Conservation (phyloP, 495 filamentous ascomycete species). For the Penicillium coprophilum region DNA sequence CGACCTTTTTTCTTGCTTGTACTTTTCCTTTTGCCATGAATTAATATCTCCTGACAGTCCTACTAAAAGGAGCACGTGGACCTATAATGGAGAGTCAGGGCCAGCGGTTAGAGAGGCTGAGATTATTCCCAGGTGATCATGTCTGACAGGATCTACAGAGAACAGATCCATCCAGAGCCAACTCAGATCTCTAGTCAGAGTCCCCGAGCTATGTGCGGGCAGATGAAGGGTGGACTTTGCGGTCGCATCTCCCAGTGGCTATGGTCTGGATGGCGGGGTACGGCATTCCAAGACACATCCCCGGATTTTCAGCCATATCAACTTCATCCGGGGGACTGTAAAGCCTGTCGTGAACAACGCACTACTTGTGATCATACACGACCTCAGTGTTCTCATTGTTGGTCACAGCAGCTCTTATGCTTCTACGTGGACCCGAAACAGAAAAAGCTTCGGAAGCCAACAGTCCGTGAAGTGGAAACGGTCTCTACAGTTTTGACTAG, state of each 20-base stretch:
- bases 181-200: not conserved
- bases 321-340: constrained; percentile 23
- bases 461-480: not conserved
- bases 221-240: constrained; percentile 13
- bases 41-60: not conserved
- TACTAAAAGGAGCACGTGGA: not conserved
- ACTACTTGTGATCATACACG: constrained; percentile 34
- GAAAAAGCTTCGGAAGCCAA: not conserved
- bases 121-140: not conserved
- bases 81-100: not conserved
- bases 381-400: constrained; percentile 41
- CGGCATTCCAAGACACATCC: constrained; percentile 8
- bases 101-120: not conserved
- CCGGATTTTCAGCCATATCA: constrained; percentile 6
- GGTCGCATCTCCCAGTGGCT: constrained; percentile 23
- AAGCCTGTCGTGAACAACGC: constrained; percentile 33
- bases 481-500: not conserved
- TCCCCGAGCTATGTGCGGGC: not conserved
- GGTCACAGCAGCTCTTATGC: constrained; percentile 40
- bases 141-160: constrained; percentile 1
- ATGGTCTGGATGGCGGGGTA: constrained; percentile 22
- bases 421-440: constrained; percentile 33
- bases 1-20: not conserved
- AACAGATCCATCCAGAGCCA: constrained; percentile 1
- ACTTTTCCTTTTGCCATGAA: not conserved